Evolutionary conservation across 371 early-diverging fungal genomes (phyloP).

Genomic region (Haplosporangium sp.): DNA sequence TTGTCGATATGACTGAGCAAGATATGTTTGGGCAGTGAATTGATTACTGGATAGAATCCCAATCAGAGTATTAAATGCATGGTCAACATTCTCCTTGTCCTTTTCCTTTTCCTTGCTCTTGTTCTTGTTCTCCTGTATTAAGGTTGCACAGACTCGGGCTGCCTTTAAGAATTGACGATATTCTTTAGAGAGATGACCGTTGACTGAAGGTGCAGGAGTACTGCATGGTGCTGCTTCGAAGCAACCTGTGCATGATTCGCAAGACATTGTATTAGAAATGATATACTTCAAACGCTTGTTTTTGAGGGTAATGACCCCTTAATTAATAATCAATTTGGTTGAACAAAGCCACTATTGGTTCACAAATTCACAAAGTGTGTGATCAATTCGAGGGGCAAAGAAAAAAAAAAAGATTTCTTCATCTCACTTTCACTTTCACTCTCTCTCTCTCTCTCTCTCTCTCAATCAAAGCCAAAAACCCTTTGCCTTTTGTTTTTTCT

Average conservation of each 20-base stretch:
- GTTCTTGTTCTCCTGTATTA: neutral
- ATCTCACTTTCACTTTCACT: too few species aligned
- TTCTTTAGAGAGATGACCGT: conserved; percentile 47
- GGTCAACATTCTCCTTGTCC: conserved; percentile 21
- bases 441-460: too few species aligned
- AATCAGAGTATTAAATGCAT: conserved; percentile 40
- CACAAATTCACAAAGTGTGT: too few species aligned
- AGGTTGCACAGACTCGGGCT: conserved; percentile 18
- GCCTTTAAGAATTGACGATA: conserved; percentile 49
- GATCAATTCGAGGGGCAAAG: neutral
- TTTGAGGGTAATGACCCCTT: neutral
- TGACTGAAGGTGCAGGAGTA: conserved; percentile 25
- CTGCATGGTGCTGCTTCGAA: conserved; percentile 51
- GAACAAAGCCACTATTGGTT: too few species aligned
- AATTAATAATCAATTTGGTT: too few species aligned
- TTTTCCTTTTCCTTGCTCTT: neutral
- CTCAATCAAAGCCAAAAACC: too few species aligned
- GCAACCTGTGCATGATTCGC: conserved; percentile 55
- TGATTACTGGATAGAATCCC: conserved; percentile 35
- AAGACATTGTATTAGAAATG: conserved; percentile 29
- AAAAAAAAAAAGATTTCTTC: too few species aligned
- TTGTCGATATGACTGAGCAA: conserved; percentile 37
- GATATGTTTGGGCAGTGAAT: conserved; percentile 46
- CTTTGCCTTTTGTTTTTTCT: neutral
- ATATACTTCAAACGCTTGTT: neutral